These are phyloP conservation scores for Microbotryum intermedium DNA, from an alignment of 1,284 basidiomycete genomes.

Conservation along the genomic window DNA sequence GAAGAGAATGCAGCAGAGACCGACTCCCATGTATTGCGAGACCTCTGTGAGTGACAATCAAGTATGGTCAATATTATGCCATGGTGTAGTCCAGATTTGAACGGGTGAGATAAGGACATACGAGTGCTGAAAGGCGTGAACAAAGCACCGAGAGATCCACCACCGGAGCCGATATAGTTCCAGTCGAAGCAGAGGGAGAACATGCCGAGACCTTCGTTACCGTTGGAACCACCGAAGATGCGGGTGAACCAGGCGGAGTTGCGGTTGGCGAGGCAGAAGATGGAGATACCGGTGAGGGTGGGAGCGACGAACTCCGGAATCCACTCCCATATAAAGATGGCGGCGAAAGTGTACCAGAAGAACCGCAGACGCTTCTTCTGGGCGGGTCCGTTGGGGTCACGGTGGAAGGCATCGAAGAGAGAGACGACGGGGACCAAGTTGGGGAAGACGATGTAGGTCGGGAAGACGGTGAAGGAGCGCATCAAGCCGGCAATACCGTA, in stretches of 20 bases:
- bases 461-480: slow-evolving; percentile 28
- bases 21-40: slow-evolving; percentile 23
- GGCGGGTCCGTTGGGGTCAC: slow-evolving; percentile 40
- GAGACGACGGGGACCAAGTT: slow-evolving; percentile 45
- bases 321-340: slow-evolving; percentile 37
- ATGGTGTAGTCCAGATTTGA: too few relatives aligned
- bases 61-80: too few relatives aligned
- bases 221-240: slow-evolving; percentile 54
- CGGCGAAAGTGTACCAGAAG: slow-evolving; percentile 34
- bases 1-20: slow-evolving; percentile 46
- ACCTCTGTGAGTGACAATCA: background rate
- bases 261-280: slow-evolving; percentile 53
- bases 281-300: slow-evolving; percentile 39
- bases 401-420: slow-evolving; percentile 52
- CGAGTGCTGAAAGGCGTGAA: slow-evolving; percentile 26
- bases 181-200: slow-evolving; percentile 47
- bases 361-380: slow-evolving; percentile 32
- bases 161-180: slow-evolving; percentile 34
- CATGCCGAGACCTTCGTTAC: slow-evolving; percentile 57
- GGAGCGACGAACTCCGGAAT: slow-evolving; percentile 46
- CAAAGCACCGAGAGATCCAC: slow-evolving; percentile 27
- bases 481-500: slow-evolving; percentile 28
- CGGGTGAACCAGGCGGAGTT: slow-evolving; percentile 52
- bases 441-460: slow-evolving; percentile 30
- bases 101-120: background rate